These are phyloP conservation scores for Penicillium flavigenum DNA, from an alignment of 495 filamentous ascomycete genomes.

Conservation along the genomic window DNA sequence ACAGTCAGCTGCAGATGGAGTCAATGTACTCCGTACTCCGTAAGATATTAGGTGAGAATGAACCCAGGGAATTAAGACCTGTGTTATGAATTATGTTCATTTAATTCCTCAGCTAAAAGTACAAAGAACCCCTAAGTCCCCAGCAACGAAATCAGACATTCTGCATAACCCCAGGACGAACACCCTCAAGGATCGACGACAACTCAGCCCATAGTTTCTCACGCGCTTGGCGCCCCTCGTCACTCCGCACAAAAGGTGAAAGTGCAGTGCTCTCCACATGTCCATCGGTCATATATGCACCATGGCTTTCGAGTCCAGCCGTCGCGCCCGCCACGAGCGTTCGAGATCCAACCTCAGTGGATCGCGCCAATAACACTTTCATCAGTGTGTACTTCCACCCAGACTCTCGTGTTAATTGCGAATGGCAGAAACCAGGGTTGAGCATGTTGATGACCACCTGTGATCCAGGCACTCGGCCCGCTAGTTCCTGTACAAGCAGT, in stretches of 20 bases:
- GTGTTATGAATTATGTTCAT: background rate
- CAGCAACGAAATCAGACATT: background rate
- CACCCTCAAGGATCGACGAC: conserved; percentile 45
- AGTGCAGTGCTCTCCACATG: conserved; percentile 21
- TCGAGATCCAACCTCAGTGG: conserved; percentile 49
- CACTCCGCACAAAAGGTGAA: conserved; percentile 39
- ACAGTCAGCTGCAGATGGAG: background rate
- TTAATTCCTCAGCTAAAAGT: background rate
- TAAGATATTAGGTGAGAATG: background rate
- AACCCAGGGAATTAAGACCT: background rate
- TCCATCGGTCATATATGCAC: conserved; percentile 46
- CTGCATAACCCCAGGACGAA: conserved; percentile 44
- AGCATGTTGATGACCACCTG: conserved; percentile 53
- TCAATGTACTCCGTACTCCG: background rate
- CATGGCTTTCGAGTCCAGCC: conserved; percentile 44
- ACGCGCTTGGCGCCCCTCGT: conserved; percentile 42
- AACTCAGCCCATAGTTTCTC: conserved; percentile 56
- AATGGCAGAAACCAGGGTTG: conserved; percentile 53
- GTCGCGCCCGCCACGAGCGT: conserved; percentile 41
- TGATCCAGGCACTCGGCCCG: conserved; percentile 25
- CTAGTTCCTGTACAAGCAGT: conserved; percentile 48
- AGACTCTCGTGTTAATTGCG: conserved; percentile 40
- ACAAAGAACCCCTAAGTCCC: background rate
- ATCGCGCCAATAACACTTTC: conserved; percentile 36
- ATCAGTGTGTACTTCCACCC: conserved; percentile 17